Percentiles rank a stretch among this genome's conserved stretches.
phyloP scores from a whole-genome alignment of 352 stramenopile species.

The Phytophthora pistaciae region DNA sequence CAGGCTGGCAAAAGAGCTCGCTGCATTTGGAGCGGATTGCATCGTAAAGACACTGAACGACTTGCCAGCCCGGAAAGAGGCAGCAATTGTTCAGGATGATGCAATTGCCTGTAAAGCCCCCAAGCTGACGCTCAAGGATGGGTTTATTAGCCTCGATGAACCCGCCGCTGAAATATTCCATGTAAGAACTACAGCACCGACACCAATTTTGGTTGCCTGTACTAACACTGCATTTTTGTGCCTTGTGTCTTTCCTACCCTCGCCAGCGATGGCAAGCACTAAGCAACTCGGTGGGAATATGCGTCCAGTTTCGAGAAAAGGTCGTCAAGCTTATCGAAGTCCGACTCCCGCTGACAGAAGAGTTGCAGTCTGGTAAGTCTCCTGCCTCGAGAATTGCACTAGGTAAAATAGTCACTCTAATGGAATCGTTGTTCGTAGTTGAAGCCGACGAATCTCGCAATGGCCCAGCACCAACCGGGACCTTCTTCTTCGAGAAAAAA shows the following conservation, averaged over 20 bases:
- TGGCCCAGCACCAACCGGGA: slow-evolving; percentile 28
- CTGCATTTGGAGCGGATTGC: slow-evolving; percentile 63
- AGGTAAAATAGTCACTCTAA: neutral
- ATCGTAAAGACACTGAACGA: slow-evolving; percentile 74
- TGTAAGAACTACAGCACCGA: slow-evolving; percentile 33
- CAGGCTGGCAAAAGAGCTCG: slow-evolving; percentile 62
- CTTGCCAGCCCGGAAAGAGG: slow-evolving; percentile 55
- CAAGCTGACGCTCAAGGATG: slow-evolving; percentile 73
- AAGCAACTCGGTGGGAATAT: slow-evolving; percentile 77
- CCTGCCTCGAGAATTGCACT: neutral
- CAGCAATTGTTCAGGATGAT: slow-evolving; percentile 66
- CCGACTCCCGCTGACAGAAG: slow-evolving; percentile 49
- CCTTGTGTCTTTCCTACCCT: neutral
- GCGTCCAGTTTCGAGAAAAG: slow-evolving; percentile 68
- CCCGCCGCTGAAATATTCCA: slow-evolving; percentile 64
- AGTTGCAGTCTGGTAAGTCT: slow-evolving; percentile 51
- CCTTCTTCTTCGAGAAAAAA: slow-evolving; percentile 85
- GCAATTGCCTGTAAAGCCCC: slow-evolving; percentile 62
- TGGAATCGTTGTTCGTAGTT: slow-evolving; percentile 17
- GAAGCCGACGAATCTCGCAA: slow-evolving; percentile 28
- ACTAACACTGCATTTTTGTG: neutral
- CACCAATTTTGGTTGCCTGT: neutral
- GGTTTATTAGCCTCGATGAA: slow-evolving; percentile 60
- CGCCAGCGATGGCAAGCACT: slow-evolving; percentile 83
- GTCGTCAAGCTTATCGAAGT: slow-evolving; percentile 79